Conservation (phyloP, 805 yeast genomes). For the Osmozyma mogii region DNA sequence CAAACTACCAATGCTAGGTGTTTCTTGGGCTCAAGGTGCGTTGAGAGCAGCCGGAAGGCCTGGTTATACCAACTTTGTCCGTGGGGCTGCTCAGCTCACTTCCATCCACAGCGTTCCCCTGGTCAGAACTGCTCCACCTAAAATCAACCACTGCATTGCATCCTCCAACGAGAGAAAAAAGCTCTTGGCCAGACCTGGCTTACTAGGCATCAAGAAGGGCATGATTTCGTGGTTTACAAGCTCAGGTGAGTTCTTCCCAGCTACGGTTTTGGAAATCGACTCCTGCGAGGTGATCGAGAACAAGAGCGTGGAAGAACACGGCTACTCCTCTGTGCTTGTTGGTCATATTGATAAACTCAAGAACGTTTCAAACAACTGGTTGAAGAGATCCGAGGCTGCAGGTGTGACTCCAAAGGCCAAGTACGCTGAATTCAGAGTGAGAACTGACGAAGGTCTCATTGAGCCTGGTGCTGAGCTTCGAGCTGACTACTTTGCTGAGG, state of each 20-base stretch:
- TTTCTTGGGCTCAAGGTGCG: background rate
- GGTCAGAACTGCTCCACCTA: constrained; percentile 39
- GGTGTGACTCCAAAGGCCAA: constrained; percentile 75
- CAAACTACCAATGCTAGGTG: background rate
- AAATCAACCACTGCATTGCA: constrained; percentile 59
- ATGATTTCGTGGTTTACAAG: constrained; percentile 80
- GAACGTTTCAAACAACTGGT: constrained; percentile 47
- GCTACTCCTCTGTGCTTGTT: constrained; percentile 78
- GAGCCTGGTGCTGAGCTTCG: constrained; percentile 71
- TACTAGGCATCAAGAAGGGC: constrained; percentile 77
- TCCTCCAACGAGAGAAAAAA: constrained; percentile 64
- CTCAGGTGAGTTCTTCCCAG: constrained; percentile 65
- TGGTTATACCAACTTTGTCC: constrained; percentile 7
- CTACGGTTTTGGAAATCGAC: constrained; percentile 82
- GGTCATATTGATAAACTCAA: constrained; percentile 72
- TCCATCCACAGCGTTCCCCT: constrained; percentile 47
- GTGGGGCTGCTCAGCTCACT: constrained; percentile 37
- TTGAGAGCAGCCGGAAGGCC: constrained; percentile 1
- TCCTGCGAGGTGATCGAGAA: constrained; percentile 77
- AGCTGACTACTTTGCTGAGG: constrained; percentile 78
- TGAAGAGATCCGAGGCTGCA: constrained; percentile 75
- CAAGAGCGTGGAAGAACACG: constrained; percentile 64
- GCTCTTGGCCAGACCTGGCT: constrained; percentile 73
- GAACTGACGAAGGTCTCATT: constrained; percentile 54
- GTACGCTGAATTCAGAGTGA: constrained; percentile 73